These are phyloP conservation scores for Leptodontidium sp. DNA, from an alignment of 2,329 filamentous ascomycete species.

Conservation along the genomic window DNA sequence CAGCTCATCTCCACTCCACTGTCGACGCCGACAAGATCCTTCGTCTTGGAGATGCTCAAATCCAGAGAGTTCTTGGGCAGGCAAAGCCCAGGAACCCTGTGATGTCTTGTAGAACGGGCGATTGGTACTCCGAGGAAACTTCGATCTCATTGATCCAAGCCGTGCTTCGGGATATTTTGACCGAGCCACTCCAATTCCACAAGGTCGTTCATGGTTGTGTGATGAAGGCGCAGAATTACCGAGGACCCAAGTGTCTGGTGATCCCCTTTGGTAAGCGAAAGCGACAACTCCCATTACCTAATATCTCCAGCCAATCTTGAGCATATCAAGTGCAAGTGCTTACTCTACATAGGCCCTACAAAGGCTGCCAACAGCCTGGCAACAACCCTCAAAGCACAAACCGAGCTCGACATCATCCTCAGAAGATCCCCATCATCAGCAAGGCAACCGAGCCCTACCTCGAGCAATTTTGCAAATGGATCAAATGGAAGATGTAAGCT, in stretches of 20 bases:
- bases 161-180: slow-evolving; percentile 57
- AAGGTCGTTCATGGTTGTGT: slow-evolving; percentile 58
- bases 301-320: slow-evolving; percentile 48
- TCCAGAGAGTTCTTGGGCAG: slow-evolving; percentile 51
- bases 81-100: slow-evolving; percentile 57
- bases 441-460: not conserved
- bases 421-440: slow-evolving; percentile 10
- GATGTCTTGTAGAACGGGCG: slow-evolving; percentile 56
- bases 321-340: slow-evolving; percentile 18
- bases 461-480: slow-evolving; percentile 54
- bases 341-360: slow-evolving; percentile 38
- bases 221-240: slow-evolving; percentile 52
- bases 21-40: slow-evolving; percentile 56
- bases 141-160: slow-evolving; percentile 32
- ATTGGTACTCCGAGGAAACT: slow-evolving; percentile 30
- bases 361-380: slow-evolving; percentile 33
- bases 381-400: slow-evolving; percentile 35
- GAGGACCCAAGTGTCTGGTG: slow-evolving; percentile 53
- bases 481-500: slow-evolving; percentile 39
- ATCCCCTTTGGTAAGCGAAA: slow-evolving; percentile 53
- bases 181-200: slow-evolving; percentile 57
- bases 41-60: slow-evolving; percentile 51
- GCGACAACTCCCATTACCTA: not conserved
- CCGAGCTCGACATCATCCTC: slow-evolving; percentile 31
- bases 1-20: slow-evolving; percentile 59